These are phyloP conservation scores for Wilcoxina mikolae DNA, from an alignment of 495 filamentous ascomycete genomes.

Conservation along the genomic window DNA sequence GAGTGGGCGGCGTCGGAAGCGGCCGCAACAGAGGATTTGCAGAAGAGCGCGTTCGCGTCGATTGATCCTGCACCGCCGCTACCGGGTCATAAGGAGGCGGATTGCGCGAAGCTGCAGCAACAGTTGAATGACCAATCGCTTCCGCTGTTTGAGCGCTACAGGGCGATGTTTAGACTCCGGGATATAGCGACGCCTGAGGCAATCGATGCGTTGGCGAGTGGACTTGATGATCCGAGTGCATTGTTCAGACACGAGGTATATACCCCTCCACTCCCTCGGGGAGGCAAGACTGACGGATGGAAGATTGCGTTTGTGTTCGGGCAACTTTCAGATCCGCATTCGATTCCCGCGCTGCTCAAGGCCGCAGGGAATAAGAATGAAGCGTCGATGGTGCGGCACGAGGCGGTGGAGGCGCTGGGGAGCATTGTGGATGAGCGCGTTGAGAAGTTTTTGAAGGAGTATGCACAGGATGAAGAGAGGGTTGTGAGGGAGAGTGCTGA, in stretches of 20 bases:
- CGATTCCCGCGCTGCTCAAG: constrained; percentile 71
- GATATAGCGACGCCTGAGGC: constrained; percentile 84
- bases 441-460: constrained; percentile 65
- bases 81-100: constrained; percentile 43
- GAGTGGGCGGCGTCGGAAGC: constrained; percentile 74
- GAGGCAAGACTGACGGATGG: background rate
- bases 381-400: constrained; percentile 90
- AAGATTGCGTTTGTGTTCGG: constrained; percentile 91
- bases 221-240: constrained; percentile 70
- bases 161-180: constrained; percentile 93
- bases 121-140: constrained; percentile 60
- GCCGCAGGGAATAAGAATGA: constrained; percentile 66
- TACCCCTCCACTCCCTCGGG: background rate
- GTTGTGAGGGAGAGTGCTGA: constrained; percentile 90
- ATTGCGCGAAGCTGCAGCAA: constrained; percentile 58
- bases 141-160: constrained; percentile 81
- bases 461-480: constrained; percentile 76
- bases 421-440: constrained; percentile 89
- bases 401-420: constrained; percentile 94
- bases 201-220: constrained; percentile 69
- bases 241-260: constrained; percentile 78
- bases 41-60: constrained; percentile 73
- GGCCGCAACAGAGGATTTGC: constrained; percentile 55
- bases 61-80: constrained; percentile 91
- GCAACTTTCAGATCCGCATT: constrained; percentile 88